Evolutionary conservation across 139 green algal genomes (phyloP), one percentile per base, ranked within the genome.

Genomic region (Ettlia oleoabundans): DNA sequence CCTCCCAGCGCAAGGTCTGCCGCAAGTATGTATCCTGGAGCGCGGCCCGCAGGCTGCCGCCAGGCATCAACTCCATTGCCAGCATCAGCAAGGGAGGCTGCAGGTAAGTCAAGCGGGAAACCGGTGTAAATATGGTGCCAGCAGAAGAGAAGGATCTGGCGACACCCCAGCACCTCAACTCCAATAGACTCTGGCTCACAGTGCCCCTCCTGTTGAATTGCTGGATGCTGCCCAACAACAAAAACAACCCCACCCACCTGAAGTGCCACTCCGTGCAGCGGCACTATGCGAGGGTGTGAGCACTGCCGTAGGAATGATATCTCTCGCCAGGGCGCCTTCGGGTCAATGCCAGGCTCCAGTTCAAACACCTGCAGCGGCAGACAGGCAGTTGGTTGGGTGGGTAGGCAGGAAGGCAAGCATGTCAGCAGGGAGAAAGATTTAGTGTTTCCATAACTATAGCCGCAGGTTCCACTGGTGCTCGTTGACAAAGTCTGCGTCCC

Each of bases 41-140:
- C 71, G 71, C 71, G 1, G 33, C 28, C 5, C 28, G 53, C 53
- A 80, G 52, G 52, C 35, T 55, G 51, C 73, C 73, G 22, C 73
- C 73, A 1, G 8, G 73, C 73, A 80, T 80, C 32, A 68, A 37
- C 26, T 51, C 9, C 37, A 52, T 67, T 18, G 63, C 73, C 73
- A 80, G 26, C 53, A 80, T 24, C n/a, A n/a, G n/a, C n/a, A n/a
- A n/a, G n/a, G n/a, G n/a, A n/a, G n/a, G n/a, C n/a, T n/a, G n/a
- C n/a, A n/a, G n/a, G n/a, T n/a, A n/a, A n/a, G n/a, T n/a, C n/a
- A n/a, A n/a, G n/a, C n/a, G n/a, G n/a, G n/a, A n/a, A n/a, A n/a
- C n/a, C n/a, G n/a, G n/a, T n/a, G n/a, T n/a, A n/a, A n/a, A n/a
- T n/a, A n/a, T n/a, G n/a, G n/a, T n/a, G n/a, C n/a, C n/a, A n/a